Evolutionary conservation across 441 rosid genomes (phyloP).

Genomic region (Populus hybrid): DNA sequence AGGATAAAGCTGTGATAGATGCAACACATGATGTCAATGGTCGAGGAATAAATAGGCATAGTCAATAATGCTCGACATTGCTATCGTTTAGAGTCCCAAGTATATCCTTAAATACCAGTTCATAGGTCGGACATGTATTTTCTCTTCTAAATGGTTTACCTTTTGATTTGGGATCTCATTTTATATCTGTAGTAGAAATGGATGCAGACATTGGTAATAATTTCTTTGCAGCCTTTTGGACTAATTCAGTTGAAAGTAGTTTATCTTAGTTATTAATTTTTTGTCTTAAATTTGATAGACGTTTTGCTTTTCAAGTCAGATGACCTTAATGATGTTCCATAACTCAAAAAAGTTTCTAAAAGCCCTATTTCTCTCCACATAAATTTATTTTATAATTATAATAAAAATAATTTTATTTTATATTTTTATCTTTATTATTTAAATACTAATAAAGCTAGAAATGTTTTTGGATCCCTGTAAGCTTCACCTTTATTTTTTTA

Average conservation of each 20-base stretch:
- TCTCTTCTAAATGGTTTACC: neutral
- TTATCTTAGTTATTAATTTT: neutral
- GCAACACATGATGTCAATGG: neutral
- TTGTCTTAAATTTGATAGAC: neutral
- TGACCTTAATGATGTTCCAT: neutral
- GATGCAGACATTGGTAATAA: neutral
- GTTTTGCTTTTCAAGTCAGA: neutral
- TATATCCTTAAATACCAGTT: neutral
- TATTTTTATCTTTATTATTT: no score
- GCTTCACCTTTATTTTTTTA: no score
- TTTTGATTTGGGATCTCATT: neutral
- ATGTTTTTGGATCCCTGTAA: no score
- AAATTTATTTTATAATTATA: no score
- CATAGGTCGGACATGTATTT: neutral
- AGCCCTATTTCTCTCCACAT: neutral
- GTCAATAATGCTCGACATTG: neutral
- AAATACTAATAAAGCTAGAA: no score
- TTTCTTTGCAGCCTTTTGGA: neutral
- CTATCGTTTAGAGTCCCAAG: neutral
- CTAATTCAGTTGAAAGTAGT: neutral
- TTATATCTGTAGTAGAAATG: neutral
- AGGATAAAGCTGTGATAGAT: neutral
- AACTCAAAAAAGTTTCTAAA: neutral
- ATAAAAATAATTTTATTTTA: no score
- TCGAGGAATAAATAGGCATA: constrained; percentile 10